Base-by-base conservation (phyloP, 805 yeast genomes). In the Geotrichum ghanense region DNA sequence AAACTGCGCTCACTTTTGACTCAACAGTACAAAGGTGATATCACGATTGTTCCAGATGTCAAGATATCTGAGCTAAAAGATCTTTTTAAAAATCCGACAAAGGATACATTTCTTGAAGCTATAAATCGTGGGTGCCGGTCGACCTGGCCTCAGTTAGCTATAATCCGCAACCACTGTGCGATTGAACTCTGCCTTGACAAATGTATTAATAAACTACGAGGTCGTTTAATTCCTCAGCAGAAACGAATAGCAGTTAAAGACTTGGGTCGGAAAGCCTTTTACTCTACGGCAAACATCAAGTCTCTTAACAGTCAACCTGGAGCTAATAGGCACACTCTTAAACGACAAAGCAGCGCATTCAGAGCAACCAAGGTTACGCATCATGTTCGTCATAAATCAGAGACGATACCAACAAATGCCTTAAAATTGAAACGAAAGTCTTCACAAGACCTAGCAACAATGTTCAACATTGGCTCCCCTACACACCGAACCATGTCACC, bases 11-110 rank as follows among this genome's bases (percentile, higher is more conserved):
- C 95, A 0, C 75, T 92, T 2, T 61, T 92, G 17, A 75, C 89
- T 0, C 98, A 92, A 59, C 79, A 80, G 51, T 92, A 92, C 61
- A 80, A 89, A 10, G 99, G 98, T 1, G 95, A 92, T 61, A 82
- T 92, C 35, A 92, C 97, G 1, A 88, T 92, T 42, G 63, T 94
- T 41, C 98, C 97, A 0, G 84, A 83, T 44, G 69, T 83, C 48
- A 67, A 72, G 34, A 53, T 72, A 24, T 53, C 70, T 0, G 88
- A 86, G 51, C 66, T 85, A 44, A 64, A 71, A 31, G 78, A 76
- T 48, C 62, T 92, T 25, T 70, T 92, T 54, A 72, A 74, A 19
- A 90, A 92, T 58, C 99, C 99, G 1, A 75, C 89, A 0, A 79
- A 83, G 0, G 84, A 78, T 45, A 86, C 83, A 55, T 62, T 89